phyloP scores from a whole-genome alignment of 2,329 filamentous ascomycete species.

The Coniochaeta sp. region DNA sequence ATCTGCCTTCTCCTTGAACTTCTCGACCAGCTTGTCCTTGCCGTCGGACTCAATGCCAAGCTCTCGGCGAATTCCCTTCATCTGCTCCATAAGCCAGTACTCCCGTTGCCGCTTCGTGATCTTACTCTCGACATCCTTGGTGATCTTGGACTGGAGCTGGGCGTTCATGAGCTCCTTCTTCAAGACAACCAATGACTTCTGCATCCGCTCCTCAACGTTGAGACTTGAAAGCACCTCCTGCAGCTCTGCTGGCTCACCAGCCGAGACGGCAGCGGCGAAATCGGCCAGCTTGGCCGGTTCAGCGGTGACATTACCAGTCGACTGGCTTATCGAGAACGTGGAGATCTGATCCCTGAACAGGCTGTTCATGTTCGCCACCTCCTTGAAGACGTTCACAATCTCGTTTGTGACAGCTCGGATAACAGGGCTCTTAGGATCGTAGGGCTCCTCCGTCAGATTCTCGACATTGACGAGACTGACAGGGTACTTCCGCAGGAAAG shows the following conservation, averaged over 20 bases:
- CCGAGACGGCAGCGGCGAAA: constrained; percentile 94
- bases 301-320: constrained; percentile 87
- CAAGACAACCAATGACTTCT: constrained; percentile 83
- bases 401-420: constrained; percentile 92
- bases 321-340: constrained; percentile 93
- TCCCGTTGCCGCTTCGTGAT: constrained; percentile 96
- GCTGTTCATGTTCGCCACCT: constrained; percentile 88
- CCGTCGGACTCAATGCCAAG: constrained; percentile 95
- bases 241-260: constrained; percentile 82
- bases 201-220: constrained; percentile 86
- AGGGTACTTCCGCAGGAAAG: constrained; percentile 83
- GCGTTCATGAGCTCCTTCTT: constrained; percentile 99
- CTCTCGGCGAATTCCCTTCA: constrained; percentile 96
- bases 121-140: constrained; percentile 94
- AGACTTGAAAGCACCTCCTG: constrained; percentile 86
- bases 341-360: constrained; percentile 96
- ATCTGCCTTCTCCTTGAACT: constrained; percentile 89
- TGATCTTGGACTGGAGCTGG: constrained; percentile 92
- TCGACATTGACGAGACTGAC: constrained; percentile 95
- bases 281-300: constrained; percentile 94
- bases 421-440: constrained; percentile 82
- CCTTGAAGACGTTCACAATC: constrained; percentile 98
- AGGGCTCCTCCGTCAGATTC: constrained; percentile 81
- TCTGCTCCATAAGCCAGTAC: constrained; percentile 99
- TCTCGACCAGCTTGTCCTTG: constrained; percentile 96